These are phyloP conservation scores for Alternaria tenuissima DNA, from an alignment of 2,329 filamentous ascomycete species.

Conservation along the genomic window DNA sequence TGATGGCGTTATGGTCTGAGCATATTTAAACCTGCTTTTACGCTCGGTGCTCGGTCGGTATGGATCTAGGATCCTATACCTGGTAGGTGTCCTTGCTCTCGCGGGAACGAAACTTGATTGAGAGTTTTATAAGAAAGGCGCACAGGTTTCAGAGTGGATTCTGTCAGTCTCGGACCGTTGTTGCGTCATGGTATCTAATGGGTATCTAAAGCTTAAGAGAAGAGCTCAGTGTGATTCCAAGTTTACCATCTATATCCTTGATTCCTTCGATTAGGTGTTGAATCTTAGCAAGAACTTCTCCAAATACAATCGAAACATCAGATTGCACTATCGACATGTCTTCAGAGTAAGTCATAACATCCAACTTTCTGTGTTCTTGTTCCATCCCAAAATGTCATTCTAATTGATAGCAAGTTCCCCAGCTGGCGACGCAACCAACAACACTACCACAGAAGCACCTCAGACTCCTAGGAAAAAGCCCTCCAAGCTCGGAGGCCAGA, in stretches of 20 bases:
- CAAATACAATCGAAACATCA: constrained; percentile 7
- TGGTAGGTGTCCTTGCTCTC: not conserved
- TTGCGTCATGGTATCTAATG: not conserved
- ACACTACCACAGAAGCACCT: not conserved
- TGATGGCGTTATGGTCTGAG: not conserved
- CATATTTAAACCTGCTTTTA: constrained; percentile 19
- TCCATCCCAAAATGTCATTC: not conserved
- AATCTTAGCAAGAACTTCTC: constrained; percentile 8
- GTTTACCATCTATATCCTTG: not conserved
- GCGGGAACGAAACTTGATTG: not conserved
- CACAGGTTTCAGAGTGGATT: not conserved
- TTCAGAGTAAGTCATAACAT: constrained; percentile 20
- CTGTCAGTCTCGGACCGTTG: not conserved
- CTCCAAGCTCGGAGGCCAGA: not conserved
- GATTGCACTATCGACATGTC: constrained; percentile 27
- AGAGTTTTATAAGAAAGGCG: not conserved
- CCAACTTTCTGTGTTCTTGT: not conserved
- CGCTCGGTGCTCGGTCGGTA: not conserved
- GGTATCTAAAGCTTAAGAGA: not conserved
- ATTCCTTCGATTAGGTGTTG: not conserved
- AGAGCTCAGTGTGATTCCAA: not conserved
- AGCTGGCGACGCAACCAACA: not conserved
- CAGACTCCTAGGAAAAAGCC: constrained; percentile 22
- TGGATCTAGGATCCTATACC: not conserved
- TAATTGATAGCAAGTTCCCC: not conserved